Percentiles rank a stretch among this genome's conserved stretches.
phyloP scores from a whole-genome alignment of 352 stramenopile genomes.

The Phytophthora meadii region DNA sequence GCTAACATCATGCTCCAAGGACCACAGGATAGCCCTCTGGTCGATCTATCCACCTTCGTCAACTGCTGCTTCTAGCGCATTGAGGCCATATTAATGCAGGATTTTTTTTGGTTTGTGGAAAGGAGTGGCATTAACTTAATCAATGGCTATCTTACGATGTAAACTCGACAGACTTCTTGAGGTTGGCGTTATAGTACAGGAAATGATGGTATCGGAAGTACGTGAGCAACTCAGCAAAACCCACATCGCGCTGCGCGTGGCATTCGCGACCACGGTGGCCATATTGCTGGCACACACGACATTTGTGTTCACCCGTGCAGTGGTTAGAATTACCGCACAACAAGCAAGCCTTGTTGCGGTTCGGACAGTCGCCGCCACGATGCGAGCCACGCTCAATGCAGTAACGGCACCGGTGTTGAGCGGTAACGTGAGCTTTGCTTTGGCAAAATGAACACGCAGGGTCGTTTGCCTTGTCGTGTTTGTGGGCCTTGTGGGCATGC shows the following conservation, averaged over 20 bases:
- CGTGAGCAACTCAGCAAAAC: conserved; percentile 78
- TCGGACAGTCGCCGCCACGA: conserved; percentile 72
- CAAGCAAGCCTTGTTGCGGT: conserved; percentile 70
- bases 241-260: conserved; percentile 82
- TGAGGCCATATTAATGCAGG: conserved; percentile 42
- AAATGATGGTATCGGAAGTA: conserved; percentile 91
- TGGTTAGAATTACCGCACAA: conserved; percentile 80
- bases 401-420: conserved; percentile 84
- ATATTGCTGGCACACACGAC: conserved; percentile 84
- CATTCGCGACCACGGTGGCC: conserved; percentile 86
- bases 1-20: conserved; percentile 79
- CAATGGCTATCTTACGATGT: conserved; percentile 43
- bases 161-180: conserved; percentile 90
- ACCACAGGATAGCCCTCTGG: conserved; percentile 82
- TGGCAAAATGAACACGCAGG: conserved; percentile 66
- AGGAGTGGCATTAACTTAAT: conserved; percentile 34
- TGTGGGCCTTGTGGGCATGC: conserved; percentile 58
- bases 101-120: neutral
- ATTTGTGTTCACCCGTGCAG: conserved; percentile 83
- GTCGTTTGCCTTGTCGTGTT: conserved; percentile 32
- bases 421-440: conserved; percentile 65
- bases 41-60: conserved; percentile 67
- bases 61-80: conserved; percentile 24
- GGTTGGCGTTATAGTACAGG: conserved; percentile 89
- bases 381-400: conserved; percentile 84